Base-by-base conservation (phyloP, 2,329 filamentous ascomycete genomes). In the Monosporascus sp. region DNA sequence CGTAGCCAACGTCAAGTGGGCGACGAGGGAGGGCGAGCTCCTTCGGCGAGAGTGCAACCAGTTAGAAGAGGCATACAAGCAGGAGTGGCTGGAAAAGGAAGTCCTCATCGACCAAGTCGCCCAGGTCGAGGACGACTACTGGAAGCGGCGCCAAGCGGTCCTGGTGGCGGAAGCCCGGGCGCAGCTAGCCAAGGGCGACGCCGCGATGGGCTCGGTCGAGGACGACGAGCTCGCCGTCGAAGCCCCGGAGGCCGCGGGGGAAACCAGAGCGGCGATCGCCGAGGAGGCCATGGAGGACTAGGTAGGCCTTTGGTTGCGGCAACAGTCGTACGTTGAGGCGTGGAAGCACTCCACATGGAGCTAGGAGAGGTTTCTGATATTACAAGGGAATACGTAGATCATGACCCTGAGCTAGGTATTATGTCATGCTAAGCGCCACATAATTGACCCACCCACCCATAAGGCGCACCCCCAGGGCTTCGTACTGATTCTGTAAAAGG, bases 81-180 rank as follows among this genome's bases (percentile, higher is more conserved):
- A 84, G 57, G 88, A 91, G 66, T 94, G 89, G 89, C 74, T 84
- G 16, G 84, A 89, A 70, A 93, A 93, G 70, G 89, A 94, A 70
- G 78, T 89, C 31, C 70, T 93, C 19, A 70, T 94, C n/a, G 82
- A 89, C 53, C 89, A 91, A 64, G 79, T 87, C 35, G 78, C 90
- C 60, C 71, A 79, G 63, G 78, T 75, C 63, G 89, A 93, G 67
- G 76, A 82, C 37, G 83, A 86, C 67, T 85, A 86, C 73, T 81
- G 85, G 60, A 74, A 78, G 53, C 75, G 83, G 50, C 78, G 82
- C 41, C 72, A 78, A 61, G 76, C 77, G 5, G 79, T 86, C 5
- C 71, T 85, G 19, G 65, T 64, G 14, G 67, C 66, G 3, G 64
- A 65, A 48, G 66, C 64, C 3, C 52, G 59, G 9, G 60, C 52